A percentile compares a stretch with the other conserved stretches of the same genome.
phyloP scores from a whole-genome alignment of 352 stramenopile species.

The Phytophthora macrochlamydospora region DNA sequence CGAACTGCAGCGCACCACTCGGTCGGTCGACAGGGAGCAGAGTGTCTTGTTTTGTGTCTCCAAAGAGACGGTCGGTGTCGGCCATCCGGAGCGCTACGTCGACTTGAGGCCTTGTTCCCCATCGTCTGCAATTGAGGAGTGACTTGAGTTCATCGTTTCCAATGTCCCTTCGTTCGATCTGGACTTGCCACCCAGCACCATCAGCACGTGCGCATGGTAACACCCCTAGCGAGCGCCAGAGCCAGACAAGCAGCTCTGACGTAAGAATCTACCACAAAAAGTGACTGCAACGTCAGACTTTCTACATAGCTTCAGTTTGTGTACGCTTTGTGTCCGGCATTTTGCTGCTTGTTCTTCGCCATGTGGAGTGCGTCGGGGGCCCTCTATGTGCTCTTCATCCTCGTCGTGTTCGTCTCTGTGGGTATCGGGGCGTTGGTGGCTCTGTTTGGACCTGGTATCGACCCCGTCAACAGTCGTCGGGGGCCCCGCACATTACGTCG shows the following conservation, averaged over 20 bases:
- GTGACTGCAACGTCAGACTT: background rate
- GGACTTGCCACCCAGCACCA: background rate
- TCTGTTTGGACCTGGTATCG: slow-evolving; percentile 68
- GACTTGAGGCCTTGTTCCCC: slow-evolving; percentile 6
- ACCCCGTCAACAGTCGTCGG: slow-evolving; percentile 48
- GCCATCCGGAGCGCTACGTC: background rate
- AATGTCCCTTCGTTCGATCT: background rate
- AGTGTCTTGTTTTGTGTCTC: background rate
- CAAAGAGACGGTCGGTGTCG: slow-evolving; percentile 2
- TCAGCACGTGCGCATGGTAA: background rate
- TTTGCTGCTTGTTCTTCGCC: background rate
- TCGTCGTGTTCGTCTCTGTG: slow-evolving; percentile 23
- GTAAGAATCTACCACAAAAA: background rate
- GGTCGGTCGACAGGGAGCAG: background rate
- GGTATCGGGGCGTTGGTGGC: slow-evolving; percentile 27
- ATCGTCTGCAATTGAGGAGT: slow-evolving; percentile 3
- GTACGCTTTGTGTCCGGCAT: background rate
- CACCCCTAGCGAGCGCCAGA: background rate
- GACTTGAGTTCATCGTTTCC: background rate
- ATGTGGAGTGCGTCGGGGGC: slow-evolving; percentile 26
- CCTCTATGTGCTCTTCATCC: slow-evolving; percentile 15
- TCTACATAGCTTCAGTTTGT: background rate
- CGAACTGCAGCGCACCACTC: background rate
- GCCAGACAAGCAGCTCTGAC: background rate
- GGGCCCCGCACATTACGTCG: slow-evolving; percentile 41